A percentile compares a stretch with the other conserved stretches of the same genome.
These are phyloP conservation scores for Casuarina glauca DNA, from an alignment of 306 rosid species.

Conservation along the genomic window DNA sequence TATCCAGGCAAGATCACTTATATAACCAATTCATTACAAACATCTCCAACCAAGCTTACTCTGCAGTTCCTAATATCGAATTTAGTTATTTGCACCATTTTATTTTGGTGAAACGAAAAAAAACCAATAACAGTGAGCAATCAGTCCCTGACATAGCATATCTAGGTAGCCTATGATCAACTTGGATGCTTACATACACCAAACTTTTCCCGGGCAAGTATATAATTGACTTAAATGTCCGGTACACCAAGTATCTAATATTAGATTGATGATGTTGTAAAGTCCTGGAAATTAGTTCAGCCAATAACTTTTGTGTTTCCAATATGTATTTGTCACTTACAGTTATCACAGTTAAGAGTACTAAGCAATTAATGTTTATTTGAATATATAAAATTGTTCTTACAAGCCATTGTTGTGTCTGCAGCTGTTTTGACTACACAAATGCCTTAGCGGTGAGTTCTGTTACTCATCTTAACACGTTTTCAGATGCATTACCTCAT, in stretches of 20 bases:
- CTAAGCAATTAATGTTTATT: not conserved
- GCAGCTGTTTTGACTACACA: constrained; percentile 96
- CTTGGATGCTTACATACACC: not conserved
- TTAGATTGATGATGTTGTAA: not conserved
- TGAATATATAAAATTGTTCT: constrained; percentile 26
- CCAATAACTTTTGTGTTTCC: not conserved
- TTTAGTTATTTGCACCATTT: not conserved
- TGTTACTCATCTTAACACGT: constrained; percentile 15
- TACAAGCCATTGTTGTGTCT: constrained; percentile 25
- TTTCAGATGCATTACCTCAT: constrained; percentile 11
- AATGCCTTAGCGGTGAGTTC: constrained; percentile 89
- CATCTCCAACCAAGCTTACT: not conserved
- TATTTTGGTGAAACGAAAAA: not conserved
- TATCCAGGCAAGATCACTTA: not conserved
- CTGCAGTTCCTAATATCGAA: not conserved
- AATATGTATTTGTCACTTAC: not conserved
- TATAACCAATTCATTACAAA: not conserved
- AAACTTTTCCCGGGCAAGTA: not conserved
- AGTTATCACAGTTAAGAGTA: not conserved
- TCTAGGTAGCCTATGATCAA: not conserved
- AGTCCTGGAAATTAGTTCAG: not conserved
- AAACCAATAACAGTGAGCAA: not conserved
- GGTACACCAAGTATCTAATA: not conserved
- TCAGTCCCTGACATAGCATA: not conserved
- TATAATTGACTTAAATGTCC: not conserved